phyloP scores from a whole-genome alignment of 495 filamentous ascomycete species.

The Arthonia radiata region DNA sequence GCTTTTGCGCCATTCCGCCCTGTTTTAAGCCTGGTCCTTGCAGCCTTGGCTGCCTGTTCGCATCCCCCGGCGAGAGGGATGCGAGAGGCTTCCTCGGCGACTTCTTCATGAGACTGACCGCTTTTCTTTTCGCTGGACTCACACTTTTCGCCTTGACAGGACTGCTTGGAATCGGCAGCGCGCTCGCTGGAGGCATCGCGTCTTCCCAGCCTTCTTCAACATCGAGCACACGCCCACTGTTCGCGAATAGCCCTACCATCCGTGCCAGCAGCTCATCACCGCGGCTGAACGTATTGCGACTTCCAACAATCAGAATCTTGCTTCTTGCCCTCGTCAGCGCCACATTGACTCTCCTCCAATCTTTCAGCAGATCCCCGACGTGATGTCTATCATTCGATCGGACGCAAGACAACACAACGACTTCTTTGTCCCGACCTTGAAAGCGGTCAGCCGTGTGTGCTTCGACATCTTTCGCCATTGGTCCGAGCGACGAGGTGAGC shows the following conservation, averaged over 20 bases:
- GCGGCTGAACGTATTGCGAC: constrained; percentile 41
- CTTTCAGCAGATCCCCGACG: constrained; percentile 71
- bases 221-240: no score
- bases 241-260: constrained; percentile 52
- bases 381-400: constrained; percentile 55
- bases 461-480: constrained; percentile 28
- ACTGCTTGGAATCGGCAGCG: no score
- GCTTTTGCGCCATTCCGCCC: no score
- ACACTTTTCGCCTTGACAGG: no score
- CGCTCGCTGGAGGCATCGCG: no score
- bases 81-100: no score
- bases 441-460: constrained; percentile 94
- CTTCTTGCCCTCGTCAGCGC: constrained; percentile 77
- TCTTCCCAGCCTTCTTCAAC: no score
- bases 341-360: constrained; percentile 87
- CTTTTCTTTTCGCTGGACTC: no score
- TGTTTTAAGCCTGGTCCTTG: no score
- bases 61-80: no score
- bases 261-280: constrained; percentile 51
- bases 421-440: constrained; percentile 85
- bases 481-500: constrained; percentile 5
- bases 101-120: no score
- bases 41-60: no score
- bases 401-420: constrained; percentile 65
- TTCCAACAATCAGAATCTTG: constrained; percentile 74